A percentile compares a stretch with the other conserved stretches of the same genome.
phyloP scores from a whole-genome alignment of 208 protist genomes.

The Trypanosoma theileri region DNA sequence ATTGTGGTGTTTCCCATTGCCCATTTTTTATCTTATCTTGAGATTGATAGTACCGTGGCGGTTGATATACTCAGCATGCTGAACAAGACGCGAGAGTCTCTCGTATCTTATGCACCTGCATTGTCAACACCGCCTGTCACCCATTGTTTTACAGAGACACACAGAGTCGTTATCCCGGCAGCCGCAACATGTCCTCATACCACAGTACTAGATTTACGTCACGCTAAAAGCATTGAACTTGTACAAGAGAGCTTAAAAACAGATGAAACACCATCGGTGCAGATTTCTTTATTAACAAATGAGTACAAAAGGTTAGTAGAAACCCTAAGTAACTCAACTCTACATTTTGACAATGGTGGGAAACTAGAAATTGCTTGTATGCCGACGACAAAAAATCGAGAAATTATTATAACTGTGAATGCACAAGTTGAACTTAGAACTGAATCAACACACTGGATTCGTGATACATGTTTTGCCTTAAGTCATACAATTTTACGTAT shows the following conservation, averaged over 20 bases:
- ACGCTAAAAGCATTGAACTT: conserved; percentile 62
- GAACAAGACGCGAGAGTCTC: conserved; percentile 49
- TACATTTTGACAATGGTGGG: conserved; percentile 38
- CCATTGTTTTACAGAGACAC: conserved; percentile 56
- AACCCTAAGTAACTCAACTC: conserved; percentile 11
- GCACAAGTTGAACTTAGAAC: conserved; percentile 46
- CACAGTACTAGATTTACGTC: conserved; percentile 50
- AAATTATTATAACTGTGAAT: conserved; percentile 34
- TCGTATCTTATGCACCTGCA: conserved; percentile 18
- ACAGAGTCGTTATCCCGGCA: conserved; percentile 52
- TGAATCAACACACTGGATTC: conserved; percentile 70
- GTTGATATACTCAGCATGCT: conserved; percentile 60
- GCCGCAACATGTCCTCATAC: conserved; percentile 35
- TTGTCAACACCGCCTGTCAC: conserved; percentile 3
- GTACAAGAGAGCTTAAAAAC: conserved; percentile 15
- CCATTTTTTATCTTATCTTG: conserved; percentile 72
- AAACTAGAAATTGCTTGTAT: conserved; percentile 33
- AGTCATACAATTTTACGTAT: conserved; percentile 61
- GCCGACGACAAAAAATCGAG: conserved; percentile 22
- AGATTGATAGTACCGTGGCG: conserved; percentile 54
- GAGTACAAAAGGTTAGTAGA: conserved; percentile 28
- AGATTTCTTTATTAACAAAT: conserved; percentile 34
- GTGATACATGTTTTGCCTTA: conserved; percentile 66
- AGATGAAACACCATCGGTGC: conserved; percentile 30
- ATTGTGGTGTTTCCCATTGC: conserved; percentile 77